Percentiles rank a stretch among this genome's conserved stretches.
phyloP scores from a whole-genome alignment of 106 monocot species.

The Narthecium ossifragum region DNA sequence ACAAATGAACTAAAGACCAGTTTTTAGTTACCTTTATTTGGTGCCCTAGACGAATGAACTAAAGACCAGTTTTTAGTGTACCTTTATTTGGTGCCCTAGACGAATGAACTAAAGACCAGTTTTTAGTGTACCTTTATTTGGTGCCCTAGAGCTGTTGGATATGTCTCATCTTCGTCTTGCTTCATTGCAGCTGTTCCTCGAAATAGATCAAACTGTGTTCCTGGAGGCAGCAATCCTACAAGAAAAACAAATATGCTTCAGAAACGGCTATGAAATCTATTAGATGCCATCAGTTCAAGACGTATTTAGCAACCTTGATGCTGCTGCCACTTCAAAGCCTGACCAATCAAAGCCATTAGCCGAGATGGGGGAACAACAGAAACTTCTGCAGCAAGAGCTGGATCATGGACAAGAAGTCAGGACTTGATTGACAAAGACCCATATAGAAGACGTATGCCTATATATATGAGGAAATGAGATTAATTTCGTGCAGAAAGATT shows the following conservation, averaged over 20 bases:
- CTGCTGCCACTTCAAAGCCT: conserved; percentile 99
- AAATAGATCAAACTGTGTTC: conserved; percentile 98
- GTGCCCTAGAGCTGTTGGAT: conserved; percentile 71
- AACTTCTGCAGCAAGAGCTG: conserved; percentile 92
- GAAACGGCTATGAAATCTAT: too few species aligned
- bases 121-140: conserved; percentile 98
- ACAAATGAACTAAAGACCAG: too few species aligned
- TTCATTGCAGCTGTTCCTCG: conserved; percentile 99
- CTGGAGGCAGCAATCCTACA: conserved; percentile 84
- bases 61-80: too few species aligned
- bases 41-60: too few species aligned
- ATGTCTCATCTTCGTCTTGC: conserved; percentile 96
- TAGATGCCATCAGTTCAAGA: too few species aligned
- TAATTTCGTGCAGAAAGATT: too few species aligned
- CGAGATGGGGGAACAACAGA: conserved; percentile 94
- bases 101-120: too few species aligned
- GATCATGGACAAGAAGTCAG: conserved; percentile 10
- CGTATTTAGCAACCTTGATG: conserved; percentile 99
- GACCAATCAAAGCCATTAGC: conserved; percentile 91
- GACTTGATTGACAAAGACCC: too few species aligned
- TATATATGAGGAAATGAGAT: too few species aligned
- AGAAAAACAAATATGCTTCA: neutral
- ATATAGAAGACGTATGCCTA: too few species aligned
- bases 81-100: too few species aligned
- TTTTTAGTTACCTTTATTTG: too few species aligned